These are phyloP conservation scores for Phlegmacium glaucopus DNA, from an alignment of 768 basidiomycete species.

Conservation along the genomic window DNA sequence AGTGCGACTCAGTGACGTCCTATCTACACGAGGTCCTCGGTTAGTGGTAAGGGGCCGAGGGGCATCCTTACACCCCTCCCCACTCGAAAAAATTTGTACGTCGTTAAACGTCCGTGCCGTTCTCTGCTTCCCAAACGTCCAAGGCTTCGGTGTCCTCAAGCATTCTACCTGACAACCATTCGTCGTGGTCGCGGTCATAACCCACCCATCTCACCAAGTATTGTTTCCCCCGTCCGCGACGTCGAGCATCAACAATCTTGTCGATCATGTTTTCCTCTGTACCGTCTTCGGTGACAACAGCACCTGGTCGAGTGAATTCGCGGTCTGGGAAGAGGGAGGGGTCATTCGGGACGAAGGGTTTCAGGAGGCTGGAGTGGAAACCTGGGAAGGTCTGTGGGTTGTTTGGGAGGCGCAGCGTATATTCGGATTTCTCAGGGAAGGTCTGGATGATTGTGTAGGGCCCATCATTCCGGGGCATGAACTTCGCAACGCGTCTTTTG, in stretches of 20 bases:
- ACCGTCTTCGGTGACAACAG: slow-evolving; percentile 5
- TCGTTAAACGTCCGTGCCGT: no score
- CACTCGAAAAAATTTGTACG: no score
- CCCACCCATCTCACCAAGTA: slow-evolving; percentile 31
- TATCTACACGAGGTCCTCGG: no score
- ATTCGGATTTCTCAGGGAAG: slow-evolving; percentile 21
- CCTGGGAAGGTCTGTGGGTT: slow-evolving; percentile 19
- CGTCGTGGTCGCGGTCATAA: slow-evolving; percentile 24
- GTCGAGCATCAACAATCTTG: slow-evolving; percentile 22
- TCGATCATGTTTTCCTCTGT: slow-evolving; percentile 20
- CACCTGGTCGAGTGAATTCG: not conserved
- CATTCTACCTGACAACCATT: slow-evolving; percentile 21
- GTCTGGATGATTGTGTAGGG: slow-evolving; percentile 7
- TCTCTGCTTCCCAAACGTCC: slow-evolving; percentile 11
- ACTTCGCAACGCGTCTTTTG: slow-evolving; percentile 33
- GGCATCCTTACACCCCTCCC: no score
- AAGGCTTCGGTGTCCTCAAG: slow-evolving; percentile 21
- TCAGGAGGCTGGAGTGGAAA: slow-evolving; percentile 33
- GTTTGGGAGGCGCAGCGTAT: slow-evolving; percentile 28
- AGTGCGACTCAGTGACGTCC: no score
- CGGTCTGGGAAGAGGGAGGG: slow-evolving; percentile 22
- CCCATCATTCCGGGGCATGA: slow-evolving; percentile 36
- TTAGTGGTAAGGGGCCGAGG: no score
- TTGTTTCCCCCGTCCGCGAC: slow-evolving; percentile 21
- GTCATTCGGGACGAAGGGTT: slow-evolving; percentile 26